Evolutionary conservation across 345 rosid genomes (phyloP), one percentile per base, ranked within the genome.

Genomic region (Citrus maxima): DNA sequence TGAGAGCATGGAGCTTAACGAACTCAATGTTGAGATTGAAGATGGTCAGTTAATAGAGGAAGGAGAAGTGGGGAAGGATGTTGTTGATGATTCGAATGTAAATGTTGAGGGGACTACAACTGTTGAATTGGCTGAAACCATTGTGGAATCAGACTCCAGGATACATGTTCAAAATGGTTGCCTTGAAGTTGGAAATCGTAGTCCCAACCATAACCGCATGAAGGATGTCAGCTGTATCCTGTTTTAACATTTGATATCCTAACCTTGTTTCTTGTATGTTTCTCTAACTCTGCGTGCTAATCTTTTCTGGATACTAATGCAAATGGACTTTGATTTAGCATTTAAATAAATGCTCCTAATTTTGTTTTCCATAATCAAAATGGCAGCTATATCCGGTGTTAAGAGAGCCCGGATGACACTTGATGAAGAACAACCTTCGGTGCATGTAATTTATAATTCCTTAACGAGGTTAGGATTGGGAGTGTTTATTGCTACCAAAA

Each of bases 381-480:
- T 84, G 70, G 81, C 80, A 95, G 96, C 89, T 84, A 72, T 79
- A 69, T 81, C 91, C 37, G 92, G 93, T 85, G 90, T 83, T 78
- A 94, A 93, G 92, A 88, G 98, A 86, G 77, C 87, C 73, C 86
- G 96, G 78, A 81, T 85, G 80, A 82, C 82, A 74, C 73, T 73
- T 70, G 82, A 83, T 30, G 93, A 86, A 66, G 79, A 88, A 79
- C 90, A 90, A 81, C 89, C 99, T 78, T 89, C 93, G 28, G 93
- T 97, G 38, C 95, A 81, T 86, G 89, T 97, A 82, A 72, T 79
- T 25, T 93, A 88, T 88, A 90, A 84, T 80, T 88, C 84, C 61
- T 87, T 94, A 82, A 86, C 97, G 85, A 94, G 98, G 98, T 97
- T 80, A 80, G 90, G 67, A 78, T 72, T 70, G 82, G 84, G 76